Evolutionary conservation across 371 early-diverging fungal genomes (phyloP), one percentile per base, ranked within the genome.

Genomic region (Zopfochytrium polystomum): DNA sequence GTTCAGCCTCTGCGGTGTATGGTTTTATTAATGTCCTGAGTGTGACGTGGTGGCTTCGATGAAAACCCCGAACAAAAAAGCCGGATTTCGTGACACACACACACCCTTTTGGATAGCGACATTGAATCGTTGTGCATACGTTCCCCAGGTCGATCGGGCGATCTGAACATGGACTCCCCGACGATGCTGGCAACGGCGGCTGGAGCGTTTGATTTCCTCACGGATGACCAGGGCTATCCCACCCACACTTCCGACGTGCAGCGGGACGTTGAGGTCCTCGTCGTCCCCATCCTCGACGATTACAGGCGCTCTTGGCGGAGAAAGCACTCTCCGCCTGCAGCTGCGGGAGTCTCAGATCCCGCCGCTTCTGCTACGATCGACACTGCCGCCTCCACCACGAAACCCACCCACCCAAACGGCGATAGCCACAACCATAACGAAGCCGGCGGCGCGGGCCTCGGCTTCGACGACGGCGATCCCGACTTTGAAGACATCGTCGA

Each of bases 211-310:
- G 60, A 51, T 22, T 34, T 59, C 13, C 25, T 59, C 34, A 31
- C 60, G 35, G 50, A 59, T 48, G 60, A 77, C 62, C 79, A 82
- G 58, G 73, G 58, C n/a, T 59, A 54, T 32, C 68, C 77, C 23
- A 80, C 82, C 1, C 73, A 71, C 53, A 76, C 82, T 18, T 82
- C 80, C 20, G 46, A 48, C 0, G 43, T 56, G 30, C 82, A 82
- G 60, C 48, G 31, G 1, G 74, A 73, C 13, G 75, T 78, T 25
- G 79, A 81, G 57, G 75, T 74, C 30, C 47, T 64, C 13, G 53
- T 73, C 20, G 45, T 62, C 13, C 57, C 43, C 0, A 55, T 67
- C 3, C 58, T 63, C 44, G n/a, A 45, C 3, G 47, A 47, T 15
- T 51, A 45, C 30, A 60, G 61, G 54, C 34, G 20, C 23, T 22